Conservation (phyloP, 495 filamentous ascomycete genomes). For the Annulohypoxylon bovei region DNA sequence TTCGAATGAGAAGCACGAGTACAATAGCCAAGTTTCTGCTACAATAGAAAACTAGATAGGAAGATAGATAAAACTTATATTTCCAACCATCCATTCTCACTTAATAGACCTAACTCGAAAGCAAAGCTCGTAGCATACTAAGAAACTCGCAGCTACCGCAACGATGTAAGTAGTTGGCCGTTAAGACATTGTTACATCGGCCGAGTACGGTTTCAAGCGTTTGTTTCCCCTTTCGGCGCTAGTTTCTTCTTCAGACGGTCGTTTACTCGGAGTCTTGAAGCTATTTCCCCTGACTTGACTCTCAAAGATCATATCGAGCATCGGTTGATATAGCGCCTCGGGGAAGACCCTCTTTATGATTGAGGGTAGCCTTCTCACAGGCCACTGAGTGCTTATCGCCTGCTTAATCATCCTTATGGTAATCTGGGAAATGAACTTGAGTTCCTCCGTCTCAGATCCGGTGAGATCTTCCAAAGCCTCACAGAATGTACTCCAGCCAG, state of each 20-base stretch:
- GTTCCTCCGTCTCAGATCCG: conserved; percentile 1
- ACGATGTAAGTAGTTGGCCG: background rate
- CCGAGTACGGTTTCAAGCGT: background rate
- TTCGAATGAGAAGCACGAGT: conserved; percentile 1
- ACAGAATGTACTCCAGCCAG: background rate
- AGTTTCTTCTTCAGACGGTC: background rate
- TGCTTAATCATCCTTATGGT: conserved; percentile 10
- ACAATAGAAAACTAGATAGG: background rate
- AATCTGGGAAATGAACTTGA: conserved; percentile 7
- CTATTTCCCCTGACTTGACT: background rate
- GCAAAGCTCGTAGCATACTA: too few species aligned
- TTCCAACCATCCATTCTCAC: background rate
- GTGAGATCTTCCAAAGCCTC: background rate
- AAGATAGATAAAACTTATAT: background rate
- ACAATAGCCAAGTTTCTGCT: background rate
- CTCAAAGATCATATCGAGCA: conserved; percentile 9
- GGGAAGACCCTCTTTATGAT: conserved; percentile 6
- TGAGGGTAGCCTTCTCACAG: background rate
- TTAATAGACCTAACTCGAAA: background rate
- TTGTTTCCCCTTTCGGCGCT: background rate
- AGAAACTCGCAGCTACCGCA: too few species aligned
- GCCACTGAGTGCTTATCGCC: background rate
- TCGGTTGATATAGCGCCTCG: background rate
- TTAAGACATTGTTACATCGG: background rate
- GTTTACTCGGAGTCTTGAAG: background rate